Conservation (phyloP, 2,329 filamentous ascomycete genomes). For the Alternaria dauci region DNA sequence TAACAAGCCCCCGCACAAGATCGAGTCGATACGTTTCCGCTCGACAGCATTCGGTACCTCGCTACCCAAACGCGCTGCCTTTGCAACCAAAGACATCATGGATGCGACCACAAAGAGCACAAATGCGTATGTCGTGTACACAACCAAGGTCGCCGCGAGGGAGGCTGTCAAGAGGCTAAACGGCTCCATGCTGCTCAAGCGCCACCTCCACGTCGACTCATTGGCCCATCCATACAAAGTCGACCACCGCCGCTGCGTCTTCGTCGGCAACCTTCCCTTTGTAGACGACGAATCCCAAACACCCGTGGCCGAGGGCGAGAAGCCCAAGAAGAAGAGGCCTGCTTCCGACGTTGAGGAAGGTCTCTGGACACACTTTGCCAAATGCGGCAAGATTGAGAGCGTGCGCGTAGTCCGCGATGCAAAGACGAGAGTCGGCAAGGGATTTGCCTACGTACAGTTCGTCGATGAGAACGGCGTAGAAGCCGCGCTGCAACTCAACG, state of each 20-base stretch:
- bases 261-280: constrained; percentile 95
- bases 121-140: constrained; percentile 94
- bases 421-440: constrained; percentile 92
- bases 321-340: constrained; percentile 69
- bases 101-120: constrained; percentile 89
- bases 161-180: constrained; percentile 81
- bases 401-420: constrained; percentile 91
- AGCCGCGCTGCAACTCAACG: constrained; percentile 85
- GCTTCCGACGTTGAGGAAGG: constrained; percentile 93
- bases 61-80: constrained; percentile 93
- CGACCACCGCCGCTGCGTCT: constrained; percentile 90
- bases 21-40: constrained; percentile 93
- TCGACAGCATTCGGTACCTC: constrained; percentile 85
- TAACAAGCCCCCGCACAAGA: constrained; percentile 67
- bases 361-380: constrained; percentile 81
- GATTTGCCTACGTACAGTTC: constrained; percentile 97
- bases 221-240: constrained; percentile 85
- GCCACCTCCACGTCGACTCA: constrained; percentile 89
- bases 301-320: constrained; percentile 69
- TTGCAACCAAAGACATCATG: constrained; percentile 89
- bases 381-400: constrained; percentile 85
- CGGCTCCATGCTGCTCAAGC: constrained; percentile 80
- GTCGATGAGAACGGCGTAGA: constrained; percentile 87
- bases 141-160: constrained; percentile 75
- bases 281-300: constrained; percentile 87